phyloP scores from a whole-genome alignment of 1,139 yeast species.

The Tardiomyces blankii region DNA sequence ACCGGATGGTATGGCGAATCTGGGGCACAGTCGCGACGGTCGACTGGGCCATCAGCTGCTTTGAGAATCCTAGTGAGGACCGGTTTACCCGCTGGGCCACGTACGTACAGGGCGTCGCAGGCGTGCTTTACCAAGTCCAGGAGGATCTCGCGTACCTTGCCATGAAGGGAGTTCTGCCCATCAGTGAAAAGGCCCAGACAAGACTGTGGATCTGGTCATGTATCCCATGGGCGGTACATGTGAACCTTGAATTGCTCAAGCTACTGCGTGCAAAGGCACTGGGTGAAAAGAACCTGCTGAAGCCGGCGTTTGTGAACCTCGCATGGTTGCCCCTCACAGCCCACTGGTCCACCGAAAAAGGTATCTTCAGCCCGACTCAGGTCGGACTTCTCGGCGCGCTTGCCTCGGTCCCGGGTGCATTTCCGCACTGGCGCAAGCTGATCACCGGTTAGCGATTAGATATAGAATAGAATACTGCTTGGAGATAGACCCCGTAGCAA shows the following conservation, averaged over 20 bases:
- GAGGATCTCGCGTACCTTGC: conserved; percentile 33
- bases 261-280: conserved; percentile 10
- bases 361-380: conserved; percentile 22
- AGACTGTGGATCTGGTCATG: conserved; percentile 30
- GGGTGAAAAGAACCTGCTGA: conserved; percentile 7
- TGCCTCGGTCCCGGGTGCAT: conserved; percentile 20
- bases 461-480: too few relatives aligned
- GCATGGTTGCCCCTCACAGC: conserved; percentile 32
- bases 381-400: conserved; percentile 31
- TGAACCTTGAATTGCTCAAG: conserved; percentile 26
- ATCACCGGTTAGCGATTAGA: too few relatives aligned
- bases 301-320: conserved; percentile 23
- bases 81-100: conserved; percentile 17
- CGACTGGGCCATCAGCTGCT: conserved; percentile 26
- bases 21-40: conserved; percentile 27
- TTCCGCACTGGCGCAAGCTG: conserved; percentile 14
- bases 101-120: conserved; percentile 27
- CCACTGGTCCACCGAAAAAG: conserved; percentile 33
- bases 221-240: conserved; percentile 32
- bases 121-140: conserved; percentile 28
- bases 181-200: conserved; percentile 17
- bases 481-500: not conserved
- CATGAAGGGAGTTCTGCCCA: conserved; percentile 25
- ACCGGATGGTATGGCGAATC: conserved; percentile 29
- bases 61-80: conserved; percentile 14